Evolutionary conservation across 192 early-diverging fungal genomes (phyloP).

Genomic region (Diversispora eburnea): DNA sequence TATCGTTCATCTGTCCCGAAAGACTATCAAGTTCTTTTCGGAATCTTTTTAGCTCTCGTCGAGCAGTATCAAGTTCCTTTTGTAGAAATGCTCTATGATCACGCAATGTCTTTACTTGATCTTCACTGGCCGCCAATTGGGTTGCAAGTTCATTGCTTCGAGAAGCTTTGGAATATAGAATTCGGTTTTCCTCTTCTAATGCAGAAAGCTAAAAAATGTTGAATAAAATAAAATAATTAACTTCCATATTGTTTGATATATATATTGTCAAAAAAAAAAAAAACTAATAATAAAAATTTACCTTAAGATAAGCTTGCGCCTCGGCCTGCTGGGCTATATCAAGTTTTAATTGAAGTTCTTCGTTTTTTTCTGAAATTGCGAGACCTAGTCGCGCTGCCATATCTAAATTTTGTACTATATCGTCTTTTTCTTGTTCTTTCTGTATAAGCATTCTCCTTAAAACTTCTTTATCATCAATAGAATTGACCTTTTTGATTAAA

Average conservation of each 20-base stretch:
- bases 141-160: conserved; percentile 35
- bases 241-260: background rate
- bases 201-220: conserved; percentile 29
- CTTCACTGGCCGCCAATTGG: conserved; percentile 35
- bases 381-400: conserved; percentile 59
- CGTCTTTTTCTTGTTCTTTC: conserved; percentile 55
- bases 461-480: conserved; percentile 44
- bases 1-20: conserved; percentile 55
- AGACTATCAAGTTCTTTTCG: conserved; percentile 55
- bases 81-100: conserved; percentile 49
- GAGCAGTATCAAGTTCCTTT: conserved; percentile 47
- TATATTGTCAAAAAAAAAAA: background rate
- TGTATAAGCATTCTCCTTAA: conserved; percentile 49
- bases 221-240: background rate
- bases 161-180: conserved; percentile 36
- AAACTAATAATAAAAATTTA: conserved; percentile 8
- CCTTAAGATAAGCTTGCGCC: conserved; percentile 35
- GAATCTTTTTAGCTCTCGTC: conserved; percentile 50
- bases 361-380: conserved; percentile 51
- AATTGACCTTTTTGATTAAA: conserved; percentile 37
- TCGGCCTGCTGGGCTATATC: conserved; percentile 28
- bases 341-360: conserved; percentile 48
- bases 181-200: conserved; percentile 39
- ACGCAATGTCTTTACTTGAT: conserved; percentile 38
- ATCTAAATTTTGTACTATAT: conserved; percentile 51